A percentile compares a stretch with the other conserved stretches of the same genome.
These are phyloP conservation scores for Globisporangium cederbergense DNA, from an alignment of 352 stramenopile genomes.

Conservation along the genomic window DNA sequence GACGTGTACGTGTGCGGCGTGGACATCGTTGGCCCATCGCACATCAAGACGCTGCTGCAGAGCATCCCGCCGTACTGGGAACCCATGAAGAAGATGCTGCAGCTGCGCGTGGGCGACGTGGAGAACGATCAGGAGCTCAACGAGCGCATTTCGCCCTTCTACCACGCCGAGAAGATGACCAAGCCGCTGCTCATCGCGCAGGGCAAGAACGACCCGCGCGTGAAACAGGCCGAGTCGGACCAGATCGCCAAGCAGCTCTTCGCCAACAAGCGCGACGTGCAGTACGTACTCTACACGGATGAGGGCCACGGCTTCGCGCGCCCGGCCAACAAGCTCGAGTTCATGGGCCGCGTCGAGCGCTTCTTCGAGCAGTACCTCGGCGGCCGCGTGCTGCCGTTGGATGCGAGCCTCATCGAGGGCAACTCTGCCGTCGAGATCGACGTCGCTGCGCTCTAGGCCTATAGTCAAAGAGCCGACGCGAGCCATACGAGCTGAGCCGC, in stretches of 20 bases:
- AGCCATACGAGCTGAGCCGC: too few species aligned
- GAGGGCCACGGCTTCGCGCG: slow-evolving; percentile 77
- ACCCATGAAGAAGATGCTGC: slow-evolving; percentile 36
- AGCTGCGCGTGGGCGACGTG: slow-evolving; percentile 36
- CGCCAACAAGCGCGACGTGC: slow-evolving; percentile 65
- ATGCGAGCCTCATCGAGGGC: slow-evolving; percentile 22
- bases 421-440: slow-evolving; percentile 36
- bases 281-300: slow-evolving; percentile 80
- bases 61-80: slow-evolving; percentile 43
- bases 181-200: slow-evolving; percentile 77
- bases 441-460: slow-evolving; percentile 11
- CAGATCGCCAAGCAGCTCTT: slow-evolving; percentile 72
- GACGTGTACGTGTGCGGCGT: slow-evolving; percentile 78
- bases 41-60: slow-evolving; percentile 40
- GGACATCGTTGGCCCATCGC: slow-evolving; percentile 62
- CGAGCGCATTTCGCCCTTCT: slow-evolving; percentile 55
- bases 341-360: slow-evolving; percentile 37
- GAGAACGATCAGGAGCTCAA: slow-evolving; percentile 38
- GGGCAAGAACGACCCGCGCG: slow-evolving; percentile 75
- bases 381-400: slow-evolving; percentile 21
- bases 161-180: slow-evolving; percentile 72
- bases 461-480: background rate
- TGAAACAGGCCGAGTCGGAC: slow-evolving; percentile 66
- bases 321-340: slow-evolving; percentile 68
- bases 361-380: slow-evolving; percentile 36